Evolutionary conservation across 768 basidiomycete species (phyloP).

Genomic region (Clitopilus hobsonii): DNA sequence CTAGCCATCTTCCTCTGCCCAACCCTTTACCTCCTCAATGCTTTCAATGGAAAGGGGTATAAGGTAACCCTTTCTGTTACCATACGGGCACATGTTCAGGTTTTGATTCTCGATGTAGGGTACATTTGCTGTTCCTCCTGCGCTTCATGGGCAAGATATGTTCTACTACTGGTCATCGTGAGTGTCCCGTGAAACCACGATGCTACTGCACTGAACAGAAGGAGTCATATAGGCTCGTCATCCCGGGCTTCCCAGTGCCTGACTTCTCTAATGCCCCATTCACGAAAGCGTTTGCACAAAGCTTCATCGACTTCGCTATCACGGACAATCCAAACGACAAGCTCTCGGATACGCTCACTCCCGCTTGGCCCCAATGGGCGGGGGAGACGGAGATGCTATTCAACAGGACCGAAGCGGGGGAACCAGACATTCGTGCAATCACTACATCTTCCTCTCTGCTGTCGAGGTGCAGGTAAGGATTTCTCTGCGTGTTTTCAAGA

Average conservation of each 20-base stretch:
- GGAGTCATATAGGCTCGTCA: no score
- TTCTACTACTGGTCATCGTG: slow-evolving; percentile 40
- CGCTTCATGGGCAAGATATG: slow-evolving; percentile 30
- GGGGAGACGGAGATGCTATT: slow-evolving; percentile 41
- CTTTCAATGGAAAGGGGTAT: slow-evolving; percentile 23
- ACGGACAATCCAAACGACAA: slow-evolving; percentile 24
- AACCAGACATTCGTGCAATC: slow-evolving; percentile 29
- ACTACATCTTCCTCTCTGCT: no score
- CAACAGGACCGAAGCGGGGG: slow-evolving; percentile 28
- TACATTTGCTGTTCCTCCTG: slow-evolving; percentile 40
- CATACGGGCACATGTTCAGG: background rate
- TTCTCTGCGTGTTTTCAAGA: no score
- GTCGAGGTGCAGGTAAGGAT: no score
- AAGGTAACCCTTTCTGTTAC: slow-evolving; percentile 20
- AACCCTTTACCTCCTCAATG: slow-evolving; percentile 30
- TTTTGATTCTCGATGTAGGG: slow-evolving; percentile 20
- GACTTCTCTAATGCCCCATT: slow-evolving; percentile 29
- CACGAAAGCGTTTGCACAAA: slow-evolving; percentile 26
- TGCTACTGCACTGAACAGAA: no score
- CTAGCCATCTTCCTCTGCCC: slow-evolving; percentile 43
- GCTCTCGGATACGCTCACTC: slow-evolving; percentile 24
- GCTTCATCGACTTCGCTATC: slow-evolving; percentile 30
- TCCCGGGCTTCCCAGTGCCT: no score
- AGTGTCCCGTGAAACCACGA: no score
- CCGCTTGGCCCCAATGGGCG: slow-evolving; percentile 25